Evolutionary conservation across 75 land plant genomes (phyloP).

Genomic region (Adiantum capillusveneris): DNA sequence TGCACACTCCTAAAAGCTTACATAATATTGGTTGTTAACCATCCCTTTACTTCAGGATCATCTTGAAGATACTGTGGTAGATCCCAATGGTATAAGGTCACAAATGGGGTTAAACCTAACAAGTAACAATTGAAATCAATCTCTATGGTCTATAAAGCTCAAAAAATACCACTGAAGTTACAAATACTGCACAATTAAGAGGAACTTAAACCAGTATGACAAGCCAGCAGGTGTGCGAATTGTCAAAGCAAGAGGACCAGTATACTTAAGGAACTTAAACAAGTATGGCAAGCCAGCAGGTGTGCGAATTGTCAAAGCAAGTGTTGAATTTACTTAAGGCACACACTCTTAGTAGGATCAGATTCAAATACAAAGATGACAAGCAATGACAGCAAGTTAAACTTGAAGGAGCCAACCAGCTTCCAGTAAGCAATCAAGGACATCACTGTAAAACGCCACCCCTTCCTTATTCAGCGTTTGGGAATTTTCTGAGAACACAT

Average conservation of each 20-base stretch:
- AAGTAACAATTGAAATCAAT: too few relatives aligned
- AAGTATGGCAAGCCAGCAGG: too few relatives aligned
- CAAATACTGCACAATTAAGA: too few relatives aligned
- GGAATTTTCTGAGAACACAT: background rate
- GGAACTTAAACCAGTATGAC: too few relatives aligned
- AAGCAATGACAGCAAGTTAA: background rate
- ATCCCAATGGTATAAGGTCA: slow-evolving; percentile 2
- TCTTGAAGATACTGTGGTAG: slow-evolving; percentile 4
- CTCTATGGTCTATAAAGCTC: too few relatives aligned
- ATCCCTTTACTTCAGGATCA: slow-evolving; percentile 1
- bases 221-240: too few relatives aligned
- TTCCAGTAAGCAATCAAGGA: slow-evolving; percentile 17
- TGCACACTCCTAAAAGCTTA: too few relatives aligned
- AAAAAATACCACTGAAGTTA: too few relatives aligned
- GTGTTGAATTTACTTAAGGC: background rate
- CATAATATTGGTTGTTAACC: slow-evolving; percentile 5
- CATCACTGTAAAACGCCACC: slow-evolving; percentile 38
- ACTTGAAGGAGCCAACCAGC: background rate
- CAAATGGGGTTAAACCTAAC: background rate
- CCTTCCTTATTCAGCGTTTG: slow-evolving; percentile 34
- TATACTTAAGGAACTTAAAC: too few relatives aligned
- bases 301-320: too few relatives aligned
- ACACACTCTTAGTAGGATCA: background rate
- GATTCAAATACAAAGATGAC: background rate
- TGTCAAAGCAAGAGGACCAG: too few relatives aligned